A percentile compares a stretch with the other conserved stretches of the same genome.
phyloP scores from a whole-genome alignment of 1,284 basidiomycete species.

The Rhodotorula glutinis region DNA sequence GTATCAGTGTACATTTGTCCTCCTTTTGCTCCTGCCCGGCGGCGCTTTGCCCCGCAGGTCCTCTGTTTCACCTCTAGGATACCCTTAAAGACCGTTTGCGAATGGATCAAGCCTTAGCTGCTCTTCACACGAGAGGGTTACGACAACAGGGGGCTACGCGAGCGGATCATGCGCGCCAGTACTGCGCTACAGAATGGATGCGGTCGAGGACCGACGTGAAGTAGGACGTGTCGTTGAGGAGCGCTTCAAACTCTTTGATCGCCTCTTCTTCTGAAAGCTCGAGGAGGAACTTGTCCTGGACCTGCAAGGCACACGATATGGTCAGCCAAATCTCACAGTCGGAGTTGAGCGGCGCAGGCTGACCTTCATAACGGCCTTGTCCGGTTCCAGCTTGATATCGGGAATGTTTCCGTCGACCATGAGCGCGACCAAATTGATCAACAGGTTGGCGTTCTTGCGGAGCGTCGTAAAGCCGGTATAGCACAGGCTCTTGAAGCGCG shows the following conservation, averaged over 20 bases:
- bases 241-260: slow-evolving; percentile 89
- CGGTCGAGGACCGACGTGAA: slow-evolving; percentile 87
- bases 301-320: slow-evolving; percentile 60
- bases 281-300: slow-evolving; percentile 94
- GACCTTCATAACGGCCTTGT: slow-evolving; percentile 60
- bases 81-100: too few species aligned
- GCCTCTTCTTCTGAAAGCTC: slow-evolving; percentile 93
- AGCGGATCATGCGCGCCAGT: slow-evolving; percentile 10
- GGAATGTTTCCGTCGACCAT: slow-evolving; percentile 99
- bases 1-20: too few species aligned
- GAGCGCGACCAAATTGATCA: slow-evolving; percentile 89
- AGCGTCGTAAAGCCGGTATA: slow-evolving; percentile 94
- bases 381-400: slow-evolving; percentile 78
- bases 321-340: background rate
- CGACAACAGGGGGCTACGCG: background rate
- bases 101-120: too few species aligned
- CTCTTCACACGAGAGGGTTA: background rate
- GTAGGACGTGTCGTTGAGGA: slow-evolving; percentile 93
- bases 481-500: slow-evolving; percentile 91
- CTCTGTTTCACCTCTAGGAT: too few species aligned
- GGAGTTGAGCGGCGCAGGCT: background rate
- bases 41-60: too few species aligned
- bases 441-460: slow-evolving; percentile 95
- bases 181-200: slow-evolving; percentile 59
- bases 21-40: too few species aligned